Conservation (phyloP, 345 rosid species). For the Excoecaria cochinchinensis region DNA sequence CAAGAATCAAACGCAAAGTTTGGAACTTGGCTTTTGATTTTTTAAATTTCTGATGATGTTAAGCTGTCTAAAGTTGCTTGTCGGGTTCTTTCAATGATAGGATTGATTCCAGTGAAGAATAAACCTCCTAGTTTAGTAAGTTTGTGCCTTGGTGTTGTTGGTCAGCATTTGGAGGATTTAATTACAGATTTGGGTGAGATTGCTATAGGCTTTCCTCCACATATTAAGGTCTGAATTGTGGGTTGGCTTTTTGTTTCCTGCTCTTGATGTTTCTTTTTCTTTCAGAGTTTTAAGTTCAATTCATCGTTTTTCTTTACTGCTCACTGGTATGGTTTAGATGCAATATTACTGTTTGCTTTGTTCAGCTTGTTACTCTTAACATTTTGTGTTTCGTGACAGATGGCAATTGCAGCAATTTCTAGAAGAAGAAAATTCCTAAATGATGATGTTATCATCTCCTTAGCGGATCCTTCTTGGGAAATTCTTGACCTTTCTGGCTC, state of each 20-base stretch:
- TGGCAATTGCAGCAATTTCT: slow-evolving; percentile 71
- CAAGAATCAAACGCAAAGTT: not conserved
- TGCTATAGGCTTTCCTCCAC: slow-evolving; percentile 53
- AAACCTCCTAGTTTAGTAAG: slow-evolving; percentile 63
- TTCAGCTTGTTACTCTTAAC: not conserved
- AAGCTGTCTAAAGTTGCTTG: slow-evolving; percentile 4
- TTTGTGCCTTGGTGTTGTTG: slow-evolving; percentile 80
- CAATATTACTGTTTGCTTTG: not conserved
- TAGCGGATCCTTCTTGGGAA: slow-evolving; percentile 86
- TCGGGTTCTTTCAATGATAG: slow-evolving; percentile 30
- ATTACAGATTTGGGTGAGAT: slow-evolving; percentile 59
- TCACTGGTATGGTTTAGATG: no score
- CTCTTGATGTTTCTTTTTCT: not conserved
- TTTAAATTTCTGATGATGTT: not conserved
- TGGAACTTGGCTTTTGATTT: not conserved
- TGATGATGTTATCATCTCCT: slow-evolving; percentile 53
- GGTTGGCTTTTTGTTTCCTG: not conserved
- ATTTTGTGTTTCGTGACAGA: slow-evolving; percentile 29
- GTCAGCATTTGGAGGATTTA: slow-evolving; percentile 77
- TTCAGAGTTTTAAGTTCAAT: not conserved
- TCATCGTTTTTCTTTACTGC: not conserved
- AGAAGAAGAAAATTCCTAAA: slow-evolving; percentile 69
- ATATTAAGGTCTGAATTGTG: slow-evolving; percentile 55
- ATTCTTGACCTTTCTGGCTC: slow-evolving; percentile 80
- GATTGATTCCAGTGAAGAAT: slow-evolving; percentile 31